Evolutionary conservation across 768 basidiomycete species (phyloP).

Genomic region (Naganishia vishniacii): DNA sequence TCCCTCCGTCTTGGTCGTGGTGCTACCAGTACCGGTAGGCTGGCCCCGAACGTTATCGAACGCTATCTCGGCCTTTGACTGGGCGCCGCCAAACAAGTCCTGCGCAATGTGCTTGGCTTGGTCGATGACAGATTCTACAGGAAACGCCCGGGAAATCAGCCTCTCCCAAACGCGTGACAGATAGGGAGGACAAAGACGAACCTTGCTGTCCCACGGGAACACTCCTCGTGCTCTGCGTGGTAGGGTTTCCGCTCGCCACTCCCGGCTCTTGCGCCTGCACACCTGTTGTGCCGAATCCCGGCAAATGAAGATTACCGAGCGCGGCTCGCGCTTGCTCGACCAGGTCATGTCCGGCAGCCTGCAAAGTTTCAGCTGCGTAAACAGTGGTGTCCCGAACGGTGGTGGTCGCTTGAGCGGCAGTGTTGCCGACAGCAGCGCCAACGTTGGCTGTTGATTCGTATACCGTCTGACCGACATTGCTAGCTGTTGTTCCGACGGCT

Average conservation of each 20-base stretch:
- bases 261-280: not conserved
- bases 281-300: not conserved
- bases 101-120: constrained; percentile 17
- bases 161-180: no score
- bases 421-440: not conserved
- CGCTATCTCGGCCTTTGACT: constrained; percentile 11
- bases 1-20: not conserved
- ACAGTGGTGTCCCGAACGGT: constrained; percentile 2
- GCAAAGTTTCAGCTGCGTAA: not conserved
- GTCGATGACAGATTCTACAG: constrained; percentile 9
- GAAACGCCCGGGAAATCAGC: no score
- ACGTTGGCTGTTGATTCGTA: not conserved
- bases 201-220: not conserved
- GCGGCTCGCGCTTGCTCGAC: constrained; percentile 4
- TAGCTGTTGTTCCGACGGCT: not conserved
- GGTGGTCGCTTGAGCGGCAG: not conserved
- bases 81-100: not conserved
- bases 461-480: not conserved
- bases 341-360: not conserved
- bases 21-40: not conserved
- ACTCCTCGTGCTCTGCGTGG: not conserved
- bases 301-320: not conserved
- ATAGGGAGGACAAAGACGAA: not conserved
- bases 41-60: not conserved
- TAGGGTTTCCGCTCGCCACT: not conserved